Base-by-base conservation (phyloP, 768 basidiomycete species). In the Strobilomyces confusus region DNA sequence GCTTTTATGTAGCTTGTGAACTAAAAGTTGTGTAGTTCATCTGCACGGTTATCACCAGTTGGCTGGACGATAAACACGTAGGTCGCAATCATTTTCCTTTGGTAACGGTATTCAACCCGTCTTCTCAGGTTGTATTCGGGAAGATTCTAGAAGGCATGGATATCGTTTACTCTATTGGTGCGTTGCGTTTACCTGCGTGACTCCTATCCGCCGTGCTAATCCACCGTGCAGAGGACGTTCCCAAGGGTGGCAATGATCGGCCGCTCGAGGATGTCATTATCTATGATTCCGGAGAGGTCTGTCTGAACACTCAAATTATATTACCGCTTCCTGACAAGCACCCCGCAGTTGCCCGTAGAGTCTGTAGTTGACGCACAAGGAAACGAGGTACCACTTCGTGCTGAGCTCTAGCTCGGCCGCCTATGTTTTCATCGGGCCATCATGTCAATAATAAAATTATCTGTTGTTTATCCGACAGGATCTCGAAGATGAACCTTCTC, bases 101-200 rank as follows among this genome's bases (percentile, higher is more conserved):
- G 1, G 0, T 8, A 26, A 1, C 8, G n/a, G 48, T 8, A n/a
- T 23, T 58, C 42, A 69, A 44, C n/a, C 51, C 48, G 30, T 51
- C 5, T 57, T 49, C 38, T 15, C 61, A 90, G 87, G 89, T 97
- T 64, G 95, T 98, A 36, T 97, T 98, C 58, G 95, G 95, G 48
- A 84, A 83, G 61, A 89, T 98, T 48, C 55, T 97, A 32, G 92
- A 97, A 54, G 95, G 95, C 44, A 89, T 95, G 89, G 88, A 95
- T 57, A 74, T 98, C 52, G 78, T 98, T 34, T 66, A 75, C 54
- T 70, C 73, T 11, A 92, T 98, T 51, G 89, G 90, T 90, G 23
- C 41, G 79, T 66, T 30, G 32, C n/a, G 44, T 44, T 14, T 23
- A 22, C 38, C 26, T 15, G n/a, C 5, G n/a, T 13, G 25, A 15